A percentile compares a stretch with the other conserved stretches of the same genome.
Conservation (phyloP, 1,284 basidiomycete genomes). For the Ceratobasidium sp. region DNA sequence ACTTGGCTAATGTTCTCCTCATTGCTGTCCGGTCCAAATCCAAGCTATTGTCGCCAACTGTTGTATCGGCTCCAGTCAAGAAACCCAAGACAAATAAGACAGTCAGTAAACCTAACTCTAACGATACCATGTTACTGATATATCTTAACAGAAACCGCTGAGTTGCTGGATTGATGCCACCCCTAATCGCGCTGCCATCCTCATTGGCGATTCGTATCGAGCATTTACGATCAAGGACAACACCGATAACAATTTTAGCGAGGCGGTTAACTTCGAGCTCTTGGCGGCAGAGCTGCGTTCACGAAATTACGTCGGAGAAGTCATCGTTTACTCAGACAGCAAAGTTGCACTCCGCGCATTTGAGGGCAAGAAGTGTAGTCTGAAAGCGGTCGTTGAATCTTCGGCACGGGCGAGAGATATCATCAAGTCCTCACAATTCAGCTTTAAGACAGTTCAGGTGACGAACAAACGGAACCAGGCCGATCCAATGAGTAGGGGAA, state of each 20-base stretch:
- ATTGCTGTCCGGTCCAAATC: background rate
- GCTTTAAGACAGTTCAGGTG: slow-evolving; percentile 6
- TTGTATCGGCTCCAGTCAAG: background rate
- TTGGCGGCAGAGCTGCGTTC: background rate
- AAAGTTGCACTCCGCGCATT: slow-evolving; percentile 2
- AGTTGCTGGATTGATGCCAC: slow-evolving; percentile 22
- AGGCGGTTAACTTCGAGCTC: background rate
- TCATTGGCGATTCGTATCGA: slow-evolving; percentile 11
- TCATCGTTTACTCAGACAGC: slow-evolving; percentile 14
- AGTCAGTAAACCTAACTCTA: background rate
- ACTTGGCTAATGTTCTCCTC: background rate
- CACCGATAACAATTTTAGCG: background rate
- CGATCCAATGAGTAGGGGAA: slow-evolving; percentile 24
- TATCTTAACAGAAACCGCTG: background rate
- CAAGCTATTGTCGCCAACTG: background rate
- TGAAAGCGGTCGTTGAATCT: background rate
- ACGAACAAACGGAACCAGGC: slow-evolving; percentile 7
- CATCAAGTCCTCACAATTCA: background rate
- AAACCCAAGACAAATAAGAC: no score
- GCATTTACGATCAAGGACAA: background rate
- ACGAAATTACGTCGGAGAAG: background rate
- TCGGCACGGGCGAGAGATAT: background rate
- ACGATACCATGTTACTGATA: background rate
- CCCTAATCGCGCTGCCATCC: background rate
- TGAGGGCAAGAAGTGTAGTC: background rate